phyloP scores from a whole-genome alignment of 1,139 yeast genomes.

The Suhomyces coccinellae region DNA sequence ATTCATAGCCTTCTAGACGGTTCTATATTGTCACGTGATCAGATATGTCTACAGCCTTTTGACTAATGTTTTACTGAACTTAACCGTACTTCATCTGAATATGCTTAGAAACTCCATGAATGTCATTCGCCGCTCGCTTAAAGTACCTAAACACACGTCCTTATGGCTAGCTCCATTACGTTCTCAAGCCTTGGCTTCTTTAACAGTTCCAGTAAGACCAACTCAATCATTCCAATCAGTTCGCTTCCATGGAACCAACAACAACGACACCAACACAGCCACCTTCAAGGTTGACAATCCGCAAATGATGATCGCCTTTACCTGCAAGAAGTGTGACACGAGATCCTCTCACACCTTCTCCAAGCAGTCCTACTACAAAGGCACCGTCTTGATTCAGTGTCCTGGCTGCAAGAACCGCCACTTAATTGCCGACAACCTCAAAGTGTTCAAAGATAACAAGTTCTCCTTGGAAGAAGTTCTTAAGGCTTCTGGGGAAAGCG shows the following conservation, averaged over 20 bases:
- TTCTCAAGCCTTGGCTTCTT: neutral
- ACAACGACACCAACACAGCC: constrained; percentile 8
- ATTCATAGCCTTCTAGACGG: neutral
- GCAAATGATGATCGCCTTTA: constrained; percentile 82
- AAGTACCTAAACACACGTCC: neutral
- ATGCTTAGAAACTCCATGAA: neutral
- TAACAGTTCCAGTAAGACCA: neutral
- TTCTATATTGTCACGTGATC: neutral
- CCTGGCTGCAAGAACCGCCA: constrained; percentile 90
- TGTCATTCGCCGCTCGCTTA: neutral
- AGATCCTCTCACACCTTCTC: constrained; percentile 86
- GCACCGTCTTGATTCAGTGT: constrained; percentile 87
- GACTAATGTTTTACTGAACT: no score
- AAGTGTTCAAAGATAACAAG: constrained; percentile 72
- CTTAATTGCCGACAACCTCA: constrained; percentile 88
- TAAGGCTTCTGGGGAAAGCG: constrained; percentile 70
- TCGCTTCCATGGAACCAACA: constrained; percentile 7
- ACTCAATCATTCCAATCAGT: constrained; percentile 1
- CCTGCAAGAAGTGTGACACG: constrained; percentile 84
- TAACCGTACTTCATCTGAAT: neutral
- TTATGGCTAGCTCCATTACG: neutral
- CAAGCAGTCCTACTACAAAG: constrained; percentile 84
- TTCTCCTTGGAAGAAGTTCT: constrained; percentile 82
- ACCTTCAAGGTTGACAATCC: constrained; percentile 60
- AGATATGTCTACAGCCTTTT: neutral